Evolutionary conservation across 768 basidiomycete genomes (phyloP).

Genomic region (Basidioascus undulatus): DNA sequence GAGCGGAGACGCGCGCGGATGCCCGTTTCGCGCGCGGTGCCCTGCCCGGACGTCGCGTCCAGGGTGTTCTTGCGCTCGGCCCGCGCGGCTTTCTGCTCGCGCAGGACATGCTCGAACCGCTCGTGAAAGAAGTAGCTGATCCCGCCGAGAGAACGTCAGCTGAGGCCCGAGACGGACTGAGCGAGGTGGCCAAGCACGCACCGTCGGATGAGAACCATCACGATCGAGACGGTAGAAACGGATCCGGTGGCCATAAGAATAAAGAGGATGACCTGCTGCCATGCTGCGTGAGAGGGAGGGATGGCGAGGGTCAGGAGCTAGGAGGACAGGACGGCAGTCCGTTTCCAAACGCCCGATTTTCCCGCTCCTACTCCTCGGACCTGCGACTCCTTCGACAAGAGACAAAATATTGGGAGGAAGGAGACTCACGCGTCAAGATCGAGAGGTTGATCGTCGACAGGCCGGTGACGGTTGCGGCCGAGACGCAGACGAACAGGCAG

Average conservation of each 20-base stretch:
- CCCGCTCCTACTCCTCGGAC: too few relatives aligned
- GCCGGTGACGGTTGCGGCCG: constrained; percentile 45
- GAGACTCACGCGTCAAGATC: constrained; percentile 12
- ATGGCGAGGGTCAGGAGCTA: too few relatives aligned
- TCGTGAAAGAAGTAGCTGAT: constrained; percentile 41
- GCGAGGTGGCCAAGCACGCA: constrained; percentile 16
- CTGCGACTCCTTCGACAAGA: too few relatives aligned
- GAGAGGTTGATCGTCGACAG: constrained; percentile 15
- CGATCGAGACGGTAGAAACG: constrained; percentile 58
- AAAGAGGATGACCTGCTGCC: constrained; percentile 24
- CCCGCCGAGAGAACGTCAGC: neutral
- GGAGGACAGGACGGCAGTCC: too few relatives aligned
- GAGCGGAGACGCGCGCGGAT: too few relatives aligned
- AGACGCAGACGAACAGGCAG: constrained; percentile 49
- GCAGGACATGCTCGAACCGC: constrained; percentile 38
- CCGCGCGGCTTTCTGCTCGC: constrained; percentile 20
- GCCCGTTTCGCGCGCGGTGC: constrained; percentile 4
- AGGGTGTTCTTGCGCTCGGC: constrained; percentile 10
- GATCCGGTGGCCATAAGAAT: constrained; percentile 4
- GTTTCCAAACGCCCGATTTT: too few relatives aligned
- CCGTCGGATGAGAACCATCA: constrained; percentile 58
- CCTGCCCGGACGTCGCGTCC: constrained; percentile 12
- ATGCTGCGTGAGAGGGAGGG: too few relatives aligned
- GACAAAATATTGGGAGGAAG: too few relatives aligned
- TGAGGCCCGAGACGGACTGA: neutral